Conservation (phyloP, 192 early-diverging fungal genomes). For the Coemansia sp. region DNA sequence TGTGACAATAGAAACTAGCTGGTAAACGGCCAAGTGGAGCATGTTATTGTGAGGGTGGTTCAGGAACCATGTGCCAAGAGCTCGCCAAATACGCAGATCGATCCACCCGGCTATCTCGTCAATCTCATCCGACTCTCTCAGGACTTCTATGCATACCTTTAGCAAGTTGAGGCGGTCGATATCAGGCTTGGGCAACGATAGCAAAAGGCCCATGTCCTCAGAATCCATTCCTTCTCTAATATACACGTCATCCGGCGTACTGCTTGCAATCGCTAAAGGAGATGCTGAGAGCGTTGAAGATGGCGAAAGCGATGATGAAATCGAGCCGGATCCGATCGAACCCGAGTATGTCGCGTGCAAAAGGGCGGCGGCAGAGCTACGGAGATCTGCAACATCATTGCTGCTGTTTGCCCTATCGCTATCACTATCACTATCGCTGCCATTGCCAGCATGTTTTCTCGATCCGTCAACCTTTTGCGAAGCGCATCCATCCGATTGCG, state of each 20-base stretch:
- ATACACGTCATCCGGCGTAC: conserved; percentile 32
- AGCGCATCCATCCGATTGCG: not conserved
- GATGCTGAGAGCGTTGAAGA: conserved; percentile 54
- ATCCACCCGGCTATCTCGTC: conserved; percentile 52
- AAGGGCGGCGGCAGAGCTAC: conserved; percentile 43
- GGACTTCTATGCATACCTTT: conserved; percentile 40
- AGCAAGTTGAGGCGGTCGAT: conserved; percentile 39
- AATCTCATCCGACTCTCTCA: conserved; percentile 43
- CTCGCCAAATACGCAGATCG: conserved; percentile 54
- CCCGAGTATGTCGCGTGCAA: conserved; percentile 39
- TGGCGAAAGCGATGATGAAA: conserved; percentile 52
- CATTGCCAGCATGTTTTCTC: not conserved
- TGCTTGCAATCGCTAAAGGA: conserved; percentile 43
- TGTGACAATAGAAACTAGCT: conserved; percentile 39
- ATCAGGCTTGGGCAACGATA: conserved; percentile 43
- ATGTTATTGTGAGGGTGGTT: conserved; percentile 56
- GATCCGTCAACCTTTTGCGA: not conserved
- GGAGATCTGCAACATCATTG: conserved; percentile 30
- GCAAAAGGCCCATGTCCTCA: conserved; percentile 39
- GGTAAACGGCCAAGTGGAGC: conserved; percentile 43
- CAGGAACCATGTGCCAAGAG: conserved; percentile 47
- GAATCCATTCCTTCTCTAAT: conserved; percentile 32
- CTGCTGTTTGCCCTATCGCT: not conserved
- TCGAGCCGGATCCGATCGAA: conserved; percentile 41
- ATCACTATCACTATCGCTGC: conserved; percentile 15